Evolutionary conservation across 1,284 basidiomycete species (phyloP).

Genomic region (Cerrena zonata): DNA sequence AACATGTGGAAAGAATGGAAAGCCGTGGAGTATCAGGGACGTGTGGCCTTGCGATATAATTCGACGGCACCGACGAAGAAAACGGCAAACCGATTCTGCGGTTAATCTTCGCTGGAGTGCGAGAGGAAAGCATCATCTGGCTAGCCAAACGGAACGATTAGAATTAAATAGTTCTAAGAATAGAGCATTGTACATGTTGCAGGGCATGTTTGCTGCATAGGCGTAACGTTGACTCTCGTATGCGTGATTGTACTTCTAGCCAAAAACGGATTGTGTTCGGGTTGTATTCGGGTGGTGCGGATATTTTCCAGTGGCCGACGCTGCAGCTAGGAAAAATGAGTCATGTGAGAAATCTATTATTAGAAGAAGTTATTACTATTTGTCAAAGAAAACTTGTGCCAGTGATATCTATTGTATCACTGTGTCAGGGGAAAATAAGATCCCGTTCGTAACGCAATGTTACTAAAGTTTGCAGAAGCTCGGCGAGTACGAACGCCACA

Average conservation of each 20-base stretch:
- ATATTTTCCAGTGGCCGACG: not conserved
- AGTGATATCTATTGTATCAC: too few species aligned
- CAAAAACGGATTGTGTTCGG: not conserved
- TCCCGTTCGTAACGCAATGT: too few species aligned
- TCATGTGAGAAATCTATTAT: not conserved
- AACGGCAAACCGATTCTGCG: not conserved
- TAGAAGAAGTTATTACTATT: too few species aligned
- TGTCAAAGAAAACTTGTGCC: too few species aligned
- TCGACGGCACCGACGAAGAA: not conserved
- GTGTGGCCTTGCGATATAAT: not conserved
- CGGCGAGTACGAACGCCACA: too few species aligned
- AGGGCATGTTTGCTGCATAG: not conserved
- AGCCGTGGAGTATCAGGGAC: not conserved
- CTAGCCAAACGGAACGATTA: not conserved
- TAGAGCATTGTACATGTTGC: not conserved
- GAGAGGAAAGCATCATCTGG: not conserved
- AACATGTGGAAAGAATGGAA: not conserved
- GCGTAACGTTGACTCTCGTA: not conserved
- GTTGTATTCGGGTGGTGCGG: not conserved
- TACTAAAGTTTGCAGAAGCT: too few species aligned
- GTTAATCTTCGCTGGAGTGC: not conserved
- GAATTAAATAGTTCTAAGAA: not conserved
- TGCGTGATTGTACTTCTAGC: not conserved
- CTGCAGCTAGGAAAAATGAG: not conserved
- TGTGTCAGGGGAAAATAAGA: too few species aligned